These are phyloP conservation scores for Paramecium caudatum DNA, from an alignment of 73 alveolate species.

Conservation along the genomic window DNA sequence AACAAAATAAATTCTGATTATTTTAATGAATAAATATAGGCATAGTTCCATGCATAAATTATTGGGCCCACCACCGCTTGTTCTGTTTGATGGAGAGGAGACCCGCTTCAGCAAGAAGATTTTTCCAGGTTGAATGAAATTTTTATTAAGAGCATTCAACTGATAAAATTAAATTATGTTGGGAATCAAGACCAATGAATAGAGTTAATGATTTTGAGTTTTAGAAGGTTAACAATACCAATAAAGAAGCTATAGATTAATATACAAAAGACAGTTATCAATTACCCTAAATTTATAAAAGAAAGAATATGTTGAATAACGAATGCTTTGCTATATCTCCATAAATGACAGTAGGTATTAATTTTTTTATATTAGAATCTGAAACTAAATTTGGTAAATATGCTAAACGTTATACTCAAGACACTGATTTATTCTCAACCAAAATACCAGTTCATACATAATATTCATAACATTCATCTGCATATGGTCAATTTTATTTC, in stretches of 20 bases:
- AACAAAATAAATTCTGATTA: not conserved
- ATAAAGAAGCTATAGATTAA: not conserved
- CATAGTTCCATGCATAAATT: slow-evolving; percentile 1
- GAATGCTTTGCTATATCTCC: slow-evolving; percentile 35
- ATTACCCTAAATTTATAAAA: slow-evolving; percentile 41
- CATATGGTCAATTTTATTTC: slow-evolving; percentile 8
- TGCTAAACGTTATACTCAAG: slow-evolving; percentile 11
- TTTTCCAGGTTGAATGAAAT: slow-evolving; percentile 6
- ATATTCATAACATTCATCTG: not conserved
- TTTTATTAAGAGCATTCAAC: slow-evolving; percentile 46
- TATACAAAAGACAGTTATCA: not conserved
- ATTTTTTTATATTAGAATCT: not conserved
- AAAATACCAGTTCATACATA: not conserved
- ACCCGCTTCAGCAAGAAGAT: not conserved
- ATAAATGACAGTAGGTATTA: not conserved
- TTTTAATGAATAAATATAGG: not conserved
- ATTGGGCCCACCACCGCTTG: not conserved
- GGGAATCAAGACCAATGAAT: slow-evolving; percentile 34
- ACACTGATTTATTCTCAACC: slow-evolving; percentile 5
- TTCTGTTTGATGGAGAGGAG: slow-evolving; percentile 59
- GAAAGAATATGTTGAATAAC: not conserved
- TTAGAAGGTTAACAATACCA: not conserved
- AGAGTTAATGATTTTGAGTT: slow-evolving; percentile 29
- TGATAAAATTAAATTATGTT: slow-evolving; percentile 43
- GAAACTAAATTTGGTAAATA: not conserved